Evolutionary conservation across 2,329 filamentous ascomycete genomes (phyloP).

Genomic region (Onygena corvina): DNA sequence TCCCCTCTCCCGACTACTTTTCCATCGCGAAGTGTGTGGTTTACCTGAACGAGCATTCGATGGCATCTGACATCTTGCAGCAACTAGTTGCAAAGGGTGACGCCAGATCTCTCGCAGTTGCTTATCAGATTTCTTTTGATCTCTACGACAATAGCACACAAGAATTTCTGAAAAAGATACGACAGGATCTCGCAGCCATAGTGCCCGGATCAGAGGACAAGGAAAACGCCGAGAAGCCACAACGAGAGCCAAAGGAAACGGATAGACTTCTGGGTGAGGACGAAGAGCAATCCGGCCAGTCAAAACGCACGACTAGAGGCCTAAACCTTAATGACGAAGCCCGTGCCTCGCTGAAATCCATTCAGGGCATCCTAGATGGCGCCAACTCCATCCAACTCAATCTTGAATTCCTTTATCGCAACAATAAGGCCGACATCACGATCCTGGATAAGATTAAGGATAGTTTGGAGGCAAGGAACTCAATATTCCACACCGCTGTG

Average conservation of each 20-base stretch:
- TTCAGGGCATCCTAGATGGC: conserved; percentile 60
- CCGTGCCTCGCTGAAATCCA: conserved; percentile 44
- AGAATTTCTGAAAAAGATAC: conserved; percentile 84
- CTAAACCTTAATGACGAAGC: conserved; percentile 38
- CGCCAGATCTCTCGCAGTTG: conserved; percentile 64
- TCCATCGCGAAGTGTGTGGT: conserved; percentile 96
- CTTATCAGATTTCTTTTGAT: conserved; percentile 96
- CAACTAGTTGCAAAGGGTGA: conserved; percentile 72
- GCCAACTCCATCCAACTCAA: conserved; percentile 91
- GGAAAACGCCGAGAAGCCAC: conserved; percentile 40
- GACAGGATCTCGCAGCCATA: conserved; percentile 58
- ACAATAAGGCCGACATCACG: conserved; percentile 81
- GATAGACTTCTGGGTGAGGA: conserved; percentile 33
- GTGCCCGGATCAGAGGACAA: conserved; percentile 31
- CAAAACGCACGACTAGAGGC: conserved; percentile 40
- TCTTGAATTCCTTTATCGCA: conserved; percentile 90
- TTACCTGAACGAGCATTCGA: conserved; percentile 80
- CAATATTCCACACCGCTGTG: conserved; percentile 94
- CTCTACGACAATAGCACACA: conserved; percentile 98
- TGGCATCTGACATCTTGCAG: conserved; percentile 75
- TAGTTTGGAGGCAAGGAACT: conserved; percentile 88
- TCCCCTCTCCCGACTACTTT: conserved; percentile 89
- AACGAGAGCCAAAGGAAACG: conserved; percentile 44
- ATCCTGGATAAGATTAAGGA: conserved; percentile 95
- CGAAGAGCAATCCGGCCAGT: conserved; percentile 29